A percentile compares a stretch with the other conserved stretches of the same genome.
Conservation (phyloP, 2,329 filamentous ascomycete genomes). For the Chaetomiaceae sp. region DNA sequence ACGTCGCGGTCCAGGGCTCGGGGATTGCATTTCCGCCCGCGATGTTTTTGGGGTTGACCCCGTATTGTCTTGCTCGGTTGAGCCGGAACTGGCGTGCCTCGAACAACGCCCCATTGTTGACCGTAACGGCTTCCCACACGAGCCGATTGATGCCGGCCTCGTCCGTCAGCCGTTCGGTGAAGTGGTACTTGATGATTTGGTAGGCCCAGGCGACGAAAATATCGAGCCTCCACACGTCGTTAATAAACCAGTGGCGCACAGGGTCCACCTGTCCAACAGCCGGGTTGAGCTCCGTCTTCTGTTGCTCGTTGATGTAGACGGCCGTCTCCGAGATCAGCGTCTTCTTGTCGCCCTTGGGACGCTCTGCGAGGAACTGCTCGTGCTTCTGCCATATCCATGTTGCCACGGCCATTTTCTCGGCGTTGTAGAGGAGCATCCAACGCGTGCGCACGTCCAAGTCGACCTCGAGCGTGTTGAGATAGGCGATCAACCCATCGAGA, state of each 20-base stretch:
- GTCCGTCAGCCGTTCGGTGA: constrained; percentile 54
- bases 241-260: constrained; percentile 80
- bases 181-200: constrained; percentile 67
- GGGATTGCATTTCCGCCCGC: constrained; percentile 63
- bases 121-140: constrained; percentile 60
- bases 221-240: constrained; percentile 66
- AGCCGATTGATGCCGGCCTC: constrained; percentile 48
- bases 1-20: constrained; percentile 79
- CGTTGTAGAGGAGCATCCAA: constrained; percentile 81
- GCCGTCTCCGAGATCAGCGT: constrained; percentile 70
- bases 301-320: constrained; percentile 67
- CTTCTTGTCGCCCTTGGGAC: constrained; percentile 55
- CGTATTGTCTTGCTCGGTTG: constrained; percentile 64
- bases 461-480: constrained; percentile 61
- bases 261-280: constrained; percentile 67
- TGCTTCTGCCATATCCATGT: constrained; percentile 74
- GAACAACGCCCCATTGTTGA: constrained; percentile 64
- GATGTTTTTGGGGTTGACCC: constrained; percentile 58
- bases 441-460: constrained; percentile 60
- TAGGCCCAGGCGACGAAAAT: constrained; percentile 74
- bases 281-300: constrained; percentile 61
- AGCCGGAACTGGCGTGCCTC: constrained; percentile 65
- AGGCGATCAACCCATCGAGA: constrained; percentile 65
- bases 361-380: constrained; percentile 58
- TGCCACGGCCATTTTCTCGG: constrained; percentile 82